These are phyloP conservation scores for Akebia trifoliata DNA, from an alignment of 164 flowering plant genomes.

Conservation along the genomic window DNA sequence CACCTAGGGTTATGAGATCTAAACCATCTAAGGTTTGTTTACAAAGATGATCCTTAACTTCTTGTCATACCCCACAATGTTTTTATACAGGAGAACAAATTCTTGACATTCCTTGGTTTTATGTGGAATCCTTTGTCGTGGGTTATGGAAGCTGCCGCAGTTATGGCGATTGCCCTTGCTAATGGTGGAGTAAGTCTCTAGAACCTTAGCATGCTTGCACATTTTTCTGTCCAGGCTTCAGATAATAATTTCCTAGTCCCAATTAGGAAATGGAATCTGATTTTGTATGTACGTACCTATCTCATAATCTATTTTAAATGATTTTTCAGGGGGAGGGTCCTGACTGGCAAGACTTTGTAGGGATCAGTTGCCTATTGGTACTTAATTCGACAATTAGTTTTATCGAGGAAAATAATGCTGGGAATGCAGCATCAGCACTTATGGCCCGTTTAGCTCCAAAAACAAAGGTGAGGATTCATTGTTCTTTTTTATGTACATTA, in stretches of 20 bases:
- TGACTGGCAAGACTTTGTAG: conserved; percentile 83
- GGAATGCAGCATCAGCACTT: conserved; percentile 81
- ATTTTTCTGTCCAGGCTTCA: conserved; percentile 3
- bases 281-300: background rate
- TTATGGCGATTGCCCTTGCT: conserved; percentile 82
- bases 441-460: conserved; percentile 87
- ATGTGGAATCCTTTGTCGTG: conserved; percentile 96
- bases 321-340: conserved; percentile 68
- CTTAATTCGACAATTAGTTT: conserved; percentile 86
- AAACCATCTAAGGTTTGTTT: background rate
- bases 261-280: background rate
- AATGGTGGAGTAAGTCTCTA: conserved; percentile 73
- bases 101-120: conserved; percentile 78
- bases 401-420: conserved; percentile 88
- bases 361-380: conserved; percentile 60
- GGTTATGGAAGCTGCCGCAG: conserved; percentile 84
- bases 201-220: conserved; percentile 3
- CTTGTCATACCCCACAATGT: background rate
- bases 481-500: background rate
- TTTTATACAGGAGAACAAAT: conserved; percentile 71
- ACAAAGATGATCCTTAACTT: background rate
- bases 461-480: conserved; percentile 43
- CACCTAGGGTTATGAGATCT: background rate
- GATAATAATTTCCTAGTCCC: background rate
- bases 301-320: conserved; percentile 1